These are phyloP conservation scores for Oryza longistaminata DNA, from an alignment of 176 grass and related monocot genomes.

Conservation along the genomic window DNA sequence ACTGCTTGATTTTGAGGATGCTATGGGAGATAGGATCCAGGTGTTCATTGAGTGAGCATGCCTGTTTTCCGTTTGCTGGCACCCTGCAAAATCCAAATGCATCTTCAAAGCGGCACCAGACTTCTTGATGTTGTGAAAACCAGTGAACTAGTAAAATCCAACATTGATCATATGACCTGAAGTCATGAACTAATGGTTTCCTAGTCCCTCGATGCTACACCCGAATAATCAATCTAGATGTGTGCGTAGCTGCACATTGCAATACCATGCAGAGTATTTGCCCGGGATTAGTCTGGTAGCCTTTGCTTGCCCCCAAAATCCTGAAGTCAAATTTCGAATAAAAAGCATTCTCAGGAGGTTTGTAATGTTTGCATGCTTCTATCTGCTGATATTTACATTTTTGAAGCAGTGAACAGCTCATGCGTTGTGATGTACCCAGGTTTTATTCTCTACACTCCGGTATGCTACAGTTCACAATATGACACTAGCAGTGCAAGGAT, in stretches of 20 bases:
- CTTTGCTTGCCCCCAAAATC: not conserved
- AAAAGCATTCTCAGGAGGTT: conserved; percentile 6
- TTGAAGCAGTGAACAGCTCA: not conserved
- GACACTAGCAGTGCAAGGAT: not conserved
- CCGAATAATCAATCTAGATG: conserved; percentile 7
- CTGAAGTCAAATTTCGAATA: conserved; percentile 7
- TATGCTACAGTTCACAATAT: not conserved
- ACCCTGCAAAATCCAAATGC: not conserved
- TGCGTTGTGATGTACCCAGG: not conserved
- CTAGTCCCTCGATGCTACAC: not conserved
- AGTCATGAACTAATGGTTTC: not conserved
- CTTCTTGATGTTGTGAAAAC: not conserved
- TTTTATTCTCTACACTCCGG: not conserved
- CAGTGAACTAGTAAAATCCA: not conserved
- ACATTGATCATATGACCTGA: not conserved
- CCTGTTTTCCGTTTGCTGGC: not conserved
- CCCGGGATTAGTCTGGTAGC: not conserved
- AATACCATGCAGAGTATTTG: not conserved
- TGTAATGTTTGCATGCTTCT: not conserved
- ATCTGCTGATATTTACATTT: not conserved
- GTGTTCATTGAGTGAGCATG: conserved; percentile 68
- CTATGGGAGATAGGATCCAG: conserved; percentile 77
- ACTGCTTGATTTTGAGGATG: conserved; percentile 85
- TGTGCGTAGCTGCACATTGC: not conserved
- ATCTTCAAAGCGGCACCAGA: not conserved